Conservation (phyloP, 495 filamentous ascomycete species). For the Neurospora sp. region DNA sequence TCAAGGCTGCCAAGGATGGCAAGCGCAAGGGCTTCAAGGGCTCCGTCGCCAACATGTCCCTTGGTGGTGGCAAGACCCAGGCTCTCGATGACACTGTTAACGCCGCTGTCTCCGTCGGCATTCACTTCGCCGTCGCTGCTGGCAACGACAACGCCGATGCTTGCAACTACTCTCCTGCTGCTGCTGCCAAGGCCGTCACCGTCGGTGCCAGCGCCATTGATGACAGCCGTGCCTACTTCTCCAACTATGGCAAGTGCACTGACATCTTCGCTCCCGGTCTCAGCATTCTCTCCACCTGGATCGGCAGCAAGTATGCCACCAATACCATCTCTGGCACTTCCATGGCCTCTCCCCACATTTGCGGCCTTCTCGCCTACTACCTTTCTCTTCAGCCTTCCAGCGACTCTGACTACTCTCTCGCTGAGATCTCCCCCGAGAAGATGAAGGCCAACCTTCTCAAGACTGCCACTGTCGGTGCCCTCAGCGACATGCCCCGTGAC, state of each 20-base stretch:
- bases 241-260: constrained; percentile 99
- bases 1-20: constrained; percentile 65
- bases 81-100: constrained; percentile 89
- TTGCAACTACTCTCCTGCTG: constrained; percentile 98
- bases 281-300: constrained; percentile 97
- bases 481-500: constrained; percentile 74
- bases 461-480: constrained; percentile 70
- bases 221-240: constrained; percentile 99
- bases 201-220: constrained; percentile 89
- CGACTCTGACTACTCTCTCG: constrained; percentile 84
- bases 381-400: constrained; percentile 85
- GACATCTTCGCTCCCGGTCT: constrained; percentile 98
- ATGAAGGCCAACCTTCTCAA: constrained; percentile 80
- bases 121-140: constrained; percentile 96
- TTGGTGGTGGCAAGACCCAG: constrained; percentile 90
- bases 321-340: constrained; percentile 99
- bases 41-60: constrained; percentile 97
- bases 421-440: constrained; percentile 83
- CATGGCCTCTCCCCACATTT: constrained; percentile 97
- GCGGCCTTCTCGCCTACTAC: constrained; percentile 93
- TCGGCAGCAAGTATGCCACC: constrained; percentile 81
- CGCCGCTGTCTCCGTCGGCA: constrained; percentile 76
- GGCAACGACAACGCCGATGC: constrained; percentile 98
- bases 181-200: constrained; percentile 85
- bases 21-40: constrained; percentile 96